Conservation (phyloP, 192 early-diverging fungal genomes). For the Helicostylum pulchrum region DNA sequence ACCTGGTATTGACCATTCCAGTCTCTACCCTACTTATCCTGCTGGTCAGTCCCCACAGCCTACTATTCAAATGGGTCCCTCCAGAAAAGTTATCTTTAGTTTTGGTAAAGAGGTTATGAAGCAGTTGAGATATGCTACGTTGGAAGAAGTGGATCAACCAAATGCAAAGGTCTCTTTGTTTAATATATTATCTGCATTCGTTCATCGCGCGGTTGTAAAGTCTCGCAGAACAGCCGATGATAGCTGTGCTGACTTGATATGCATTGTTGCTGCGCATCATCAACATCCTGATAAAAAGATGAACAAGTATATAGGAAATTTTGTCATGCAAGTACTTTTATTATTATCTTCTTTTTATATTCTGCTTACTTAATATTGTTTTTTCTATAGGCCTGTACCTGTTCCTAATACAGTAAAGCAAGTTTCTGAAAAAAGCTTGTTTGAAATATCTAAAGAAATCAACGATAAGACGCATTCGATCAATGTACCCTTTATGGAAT, state of each 20-base stretch:
- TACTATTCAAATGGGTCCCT: no score
- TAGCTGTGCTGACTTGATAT: not conserved
- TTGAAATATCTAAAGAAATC: not conserved
- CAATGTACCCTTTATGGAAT: not conserved
- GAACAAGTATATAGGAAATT: not conserved
- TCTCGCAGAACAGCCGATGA: not conserved
- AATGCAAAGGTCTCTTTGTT: not conserved
- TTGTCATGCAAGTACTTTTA: not conserved
- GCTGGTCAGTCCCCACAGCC: no score
- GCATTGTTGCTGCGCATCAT: not conserved
- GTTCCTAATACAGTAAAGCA: not conserved
- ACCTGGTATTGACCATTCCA: not conserved
- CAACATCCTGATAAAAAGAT: not conserved
- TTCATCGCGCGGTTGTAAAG: not conserved
- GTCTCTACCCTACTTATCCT: not conserved
- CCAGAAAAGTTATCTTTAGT: not conserved
- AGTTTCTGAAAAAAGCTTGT: not conserved
- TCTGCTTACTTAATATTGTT: no score
- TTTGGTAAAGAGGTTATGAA: not conserved
- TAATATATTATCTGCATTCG: not conserved
- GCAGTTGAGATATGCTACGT: not conserved
- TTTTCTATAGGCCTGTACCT: not conserved
- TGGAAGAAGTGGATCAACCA: not conserved
- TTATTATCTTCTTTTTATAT: not conserved
- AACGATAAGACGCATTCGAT: not conserved